Percentiles rank a stretch among this genome's conserved stretches.
Conservation (phyloP, 306 rosid genomes). For the Acacia confusa region DNA sequence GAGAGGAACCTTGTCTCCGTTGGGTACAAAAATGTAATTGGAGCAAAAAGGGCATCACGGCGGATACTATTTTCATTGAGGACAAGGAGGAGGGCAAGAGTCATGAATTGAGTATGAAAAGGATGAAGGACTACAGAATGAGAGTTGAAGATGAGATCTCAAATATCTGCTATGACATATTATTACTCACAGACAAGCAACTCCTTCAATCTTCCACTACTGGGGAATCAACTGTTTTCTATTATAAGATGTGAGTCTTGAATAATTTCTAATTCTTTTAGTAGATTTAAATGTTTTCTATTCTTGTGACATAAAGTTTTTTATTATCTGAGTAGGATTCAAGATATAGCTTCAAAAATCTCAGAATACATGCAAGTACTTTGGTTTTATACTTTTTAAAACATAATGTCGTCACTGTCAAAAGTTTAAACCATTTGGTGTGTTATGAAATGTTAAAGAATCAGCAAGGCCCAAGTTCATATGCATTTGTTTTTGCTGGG, state of each 20-base stretch:
- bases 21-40: constrained; percentile 7
- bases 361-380: not conserved
- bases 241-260: not conserved
- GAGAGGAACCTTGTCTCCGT: constrained; percentile 5
- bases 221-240: constrained; percentile 5
- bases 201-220: constrained; percentile 3
- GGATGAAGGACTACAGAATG: constrained; percentile 8
- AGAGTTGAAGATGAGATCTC: constrained; percentile 1
- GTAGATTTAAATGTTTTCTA: not conserved
- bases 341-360: not conserved
- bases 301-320: not conserved
- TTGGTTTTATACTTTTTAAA: not conserved
- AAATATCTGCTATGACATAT: constrained; percentile 2
- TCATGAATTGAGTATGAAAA: not conserved
- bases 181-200: not conserved
- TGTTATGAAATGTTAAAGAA: not conserved
- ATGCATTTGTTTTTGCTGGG: not conserved
- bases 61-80: constrained; percentile 1
- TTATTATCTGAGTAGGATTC: not conserved
- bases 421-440: not conserved
- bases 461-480: not conserved
- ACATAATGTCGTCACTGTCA: not conserved
- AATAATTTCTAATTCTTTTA: not conserved
- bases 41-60: constrained; percentile 15
- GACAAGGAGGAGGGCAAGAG: constrained; percentile 11